phyloP scores from a whole-genome alignment of 2,329 filamentous ascomycete species.

The Waltergamsia citrina region DNA sequence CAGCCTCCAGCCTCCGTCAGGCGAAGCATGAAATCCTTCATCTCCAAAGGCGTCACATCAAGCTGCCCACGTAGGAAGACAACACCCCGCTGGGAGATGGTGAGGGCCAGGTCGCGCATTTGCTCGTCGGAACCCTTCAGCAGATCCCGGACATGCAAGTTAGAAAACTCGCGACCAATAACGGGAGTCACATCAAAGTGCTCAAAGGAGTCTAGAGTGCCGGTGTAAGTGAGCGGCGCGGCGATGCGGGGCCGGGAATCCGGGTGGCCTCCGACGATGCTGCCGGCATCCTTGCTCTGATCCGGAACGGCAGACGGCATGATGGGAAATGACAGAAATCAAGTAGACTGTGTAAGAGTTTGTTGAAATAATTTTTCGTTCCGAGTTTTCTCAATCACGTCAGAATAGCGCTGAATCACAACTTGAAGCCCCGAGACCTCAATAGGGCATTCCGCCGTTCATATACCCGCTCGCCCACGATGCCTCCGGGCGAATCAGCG shows the following conservation, averaged over 20 bases:
- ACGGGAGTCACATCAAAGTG: constrained; percentile 31
- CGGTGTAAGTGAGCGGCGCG: constrained; percentile 7
- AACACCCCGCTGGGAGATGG: constrained; percentile 28
- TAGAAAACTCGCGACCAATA: constrained; percentile 38
- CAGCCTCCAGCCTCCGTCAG: constrained; percentile 21
- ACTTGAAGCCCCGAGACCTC: not conserved
- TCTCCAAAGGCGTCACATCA: constrained; percentile 23
- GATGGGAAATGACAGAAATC: not conserved
- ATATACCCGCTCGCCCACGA: constrained; percentile 1
- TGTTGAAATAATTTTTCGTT: not conserved
- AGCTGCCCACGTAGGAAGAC: constrained; percentile 26
- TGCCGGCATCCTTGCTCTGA: constrained; percentile 3
- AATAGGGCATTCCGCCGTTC: too few relatives aligned
- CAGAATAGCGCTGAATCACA: not conserved
- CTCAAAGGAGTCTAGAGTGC: constrained; percentile 7
- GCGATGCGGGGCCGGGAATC: constrained; percentile 16
- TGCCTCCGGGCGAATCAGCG: constrained; percentile 1
- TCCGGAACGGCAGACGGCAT: constrained; percentile 5
- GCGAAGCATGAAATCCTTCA: constrained; percentile 25
- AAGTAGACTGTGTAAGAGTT: not conserved
- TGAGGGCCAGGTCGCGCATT: constrained; percentile 45
- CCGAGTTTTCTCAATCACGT: not conserved
- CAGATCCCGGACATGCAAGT: constrained; percentile 22
- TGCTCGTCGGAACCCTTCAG: constrained; percentile 31
- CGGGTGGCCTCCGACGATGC: constrained; percentile 19